Percentiles rank a stretch among this genome's conserved stretches.
Evolutionary conservation across 257 asterid genomes (phyloP).

Genomic region (Solanum clarkiae): DNA sequence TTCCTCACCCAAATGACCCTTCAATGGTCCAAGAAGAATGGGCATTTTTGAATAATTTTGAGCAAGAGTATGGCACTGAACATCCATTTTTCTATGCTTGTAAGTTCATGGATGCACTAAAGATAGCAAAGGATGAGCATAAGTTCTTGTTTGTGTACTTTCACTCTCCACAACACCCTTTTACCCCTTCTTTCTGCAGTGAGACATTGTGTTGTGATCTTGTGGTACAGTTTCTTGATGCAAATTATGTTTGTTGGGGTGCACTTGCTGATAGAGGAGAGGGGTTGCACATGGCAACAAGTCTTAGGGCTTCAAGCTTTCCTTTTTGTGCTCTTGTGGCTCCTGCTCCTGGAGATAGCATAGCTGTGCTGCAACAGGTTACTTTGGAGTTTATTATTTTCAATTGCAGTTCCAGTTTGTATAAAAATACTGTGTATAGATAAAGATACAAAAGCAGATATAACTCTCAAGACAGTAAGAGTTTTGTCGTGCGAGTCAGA

Average conservation of each 20-base stretch:
- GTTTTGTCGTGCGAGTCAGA: background rate
- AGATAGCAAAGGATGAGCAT: slow-evolving; percentile 48
- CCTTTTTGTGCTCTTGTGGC: slow-evolving; percentile 81
- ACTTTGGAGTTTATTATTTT: background rate
- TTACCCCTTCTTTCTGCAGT: slow-evolving; percentile 52
- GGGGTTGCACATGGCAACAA: slow-evolving; percentile 43
- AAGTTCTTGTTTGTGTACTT: slow-evolving; percentile 67
- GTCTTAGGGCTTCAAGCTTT: slow-evolving; percentile 33
- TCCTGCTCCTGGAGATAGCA: slow-evolving; percentile 49
- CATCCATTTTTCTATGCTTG: slow-evolving; percentile 86
- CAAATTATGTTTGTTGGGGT: slow-evolving; percentile 76
- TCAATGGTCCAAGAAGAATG: slow-evolving; percentile 45
- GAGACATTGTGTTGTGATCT: slow-evolving; percentile 64
- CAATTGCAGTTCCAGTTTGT: background rate
- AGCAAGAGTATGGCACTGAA: slow-evolving; percentile 49
- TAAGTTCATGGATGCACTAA: slow-evolving; percentile 43
- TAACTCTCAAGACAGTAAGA: background rate
- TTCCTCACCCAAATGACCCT: slow-evolving; percentile 5
- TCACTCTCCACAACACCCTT: slow-evolving; percentile 68
- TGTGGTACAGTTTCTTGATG: slow-evolving; percentile 74
- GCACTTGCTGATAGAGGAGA: slow-evolving; percentile 52
- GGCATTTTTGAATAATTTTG: slow-evolving; percentile 47
- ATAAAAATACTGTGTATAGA: background rate
- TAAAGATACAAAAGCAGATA: background rate
- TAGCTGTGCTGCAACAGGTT: slow-evolving; percentile 71